Conservation (phyloP, 192 early-diverging fungal species). For the Coemansia sp. region DNA sequence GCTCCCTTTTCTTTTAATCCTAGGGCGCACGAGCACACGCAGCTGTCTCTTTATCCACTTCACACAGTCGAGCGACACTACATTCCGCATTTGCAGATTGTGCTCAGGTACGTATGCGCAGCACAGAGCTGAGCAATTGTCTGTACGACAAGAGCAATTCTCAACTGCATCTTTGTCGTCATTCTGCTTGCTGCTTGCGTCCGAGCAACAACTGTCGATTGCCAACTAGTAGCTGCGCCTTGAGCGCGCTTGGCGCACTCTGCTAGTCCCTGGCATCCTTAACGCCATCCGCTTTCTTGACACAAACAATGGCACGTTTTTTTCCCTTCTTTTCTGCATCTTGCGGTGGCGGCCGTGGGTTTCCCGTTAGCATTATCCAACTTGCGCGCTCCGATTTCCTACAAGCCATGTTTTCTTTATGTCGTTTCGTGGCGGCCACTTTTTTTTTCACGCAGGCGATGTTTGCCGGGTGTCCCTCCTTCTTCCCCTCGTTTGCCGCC, state of each 20-base stretch:
- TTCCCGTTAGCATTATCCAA: conserved; percentile 4
- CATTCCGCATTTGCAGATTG: conserved; percentile 3
- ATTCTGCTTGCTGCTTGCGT: not conserved
- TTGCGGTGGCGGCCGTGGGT: conserved; percentile 8
- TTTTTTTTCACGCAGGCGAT: not conserved
- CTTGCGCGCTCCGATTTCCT: conserved; percentile 3
- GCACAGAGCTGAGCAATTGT: conserved; percentile 3
- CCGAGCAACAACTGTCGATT: not conserved
- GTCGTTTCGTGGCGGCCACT: conserved; percentile 5
- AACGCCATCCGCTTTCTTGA: not conserved
- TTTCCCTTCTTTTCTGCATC: not conserved
- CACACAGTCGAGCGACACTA: conserved; percentile 1
- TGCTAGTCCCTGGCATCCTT: not conserved
- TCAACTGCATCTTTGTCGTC: not conserved
- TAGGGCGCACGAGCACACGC: not conserved
- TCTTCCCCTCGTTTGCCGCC: not conserved
- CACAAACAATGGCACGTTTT: not conserved
- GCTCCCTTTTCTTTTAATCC: not conserved
- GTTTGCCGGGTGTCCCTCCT: not conserved
- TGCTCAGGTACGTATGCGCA: not conserved
- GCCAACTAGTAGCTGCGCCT: conserved; percentile 4
- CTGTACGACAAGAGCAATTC: not conserved
- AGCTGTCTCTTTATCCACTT: not conserved
- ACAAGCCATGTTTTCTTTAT: conserved; percentile 16
- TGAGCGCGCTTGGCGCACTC: not conserved